Conservation (phyloP, 164 flowering plant species). For the Cinnamomum chago region DNA sequence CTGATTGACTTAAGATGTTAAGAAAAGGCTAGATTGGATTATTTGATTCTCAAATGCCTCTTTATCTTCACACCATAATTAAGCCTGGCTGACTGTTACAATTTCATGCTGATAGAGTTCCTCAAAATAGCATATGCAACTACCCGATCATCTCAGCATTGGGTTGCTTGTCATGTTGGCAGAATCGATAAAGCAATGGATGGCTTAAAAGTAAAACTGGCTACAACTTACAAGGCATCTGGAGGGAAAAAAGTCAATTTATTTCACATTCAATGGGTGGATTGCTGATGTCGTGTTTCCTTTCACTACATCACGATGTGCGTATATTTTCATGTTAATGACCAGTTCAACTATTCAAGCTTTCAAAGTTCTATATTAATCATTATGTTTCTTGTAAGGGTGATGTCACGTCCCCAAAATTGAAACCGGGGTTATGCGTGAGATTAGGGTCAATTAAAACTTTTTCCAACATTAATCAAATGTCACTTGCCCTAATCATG, state of each 20-base stretch:
- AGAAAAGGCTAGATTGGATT: conserved; percentile 7
- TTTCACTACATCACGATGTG: conserved; percentile 75
- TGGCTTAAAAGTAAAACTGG: conserved; percentile 62
- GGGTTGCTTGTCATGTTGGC: conserved; percentile 19
- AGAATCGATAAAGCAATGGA: conserved; percentile 66
- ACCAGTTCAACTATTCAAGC: neutral
- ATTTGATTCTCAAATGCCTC: conserved; percentile 4
- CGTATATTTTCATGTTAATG: conserved; percentile 13
- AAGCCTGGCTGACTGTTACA: neutral
- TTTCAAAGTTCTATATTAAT: no score
- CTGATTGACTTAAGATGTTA: neutral
- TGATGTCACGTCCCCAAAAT: no score
- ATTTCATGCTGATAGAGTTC: conserved; percentile 5
- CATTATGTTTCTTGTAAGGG: no score
- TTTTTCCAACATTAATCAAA: no score
- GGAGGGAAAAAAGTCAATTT: conserved; percentile 83
- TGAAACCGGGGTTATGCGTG: no score
- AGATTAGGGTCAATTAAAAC: no score
- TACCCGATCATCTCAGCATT: conserved; percentile 11
- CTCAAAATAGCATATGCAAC: conserved; percentile 11
- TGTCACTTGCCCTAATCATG: no score
- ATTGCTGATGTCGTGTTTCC: conserved; percentile 63
- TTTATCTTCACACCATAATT: no score
- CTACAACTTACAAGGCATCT: conserved; percentile 72
- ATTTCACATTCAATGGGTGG: conserved; percentile 98